Evolutionary conservation across 1,284 basidiomycete species (phyloP), one percentile per base, ranked within the genome.

Genomic region (Tausonia pullulans): DNA sequence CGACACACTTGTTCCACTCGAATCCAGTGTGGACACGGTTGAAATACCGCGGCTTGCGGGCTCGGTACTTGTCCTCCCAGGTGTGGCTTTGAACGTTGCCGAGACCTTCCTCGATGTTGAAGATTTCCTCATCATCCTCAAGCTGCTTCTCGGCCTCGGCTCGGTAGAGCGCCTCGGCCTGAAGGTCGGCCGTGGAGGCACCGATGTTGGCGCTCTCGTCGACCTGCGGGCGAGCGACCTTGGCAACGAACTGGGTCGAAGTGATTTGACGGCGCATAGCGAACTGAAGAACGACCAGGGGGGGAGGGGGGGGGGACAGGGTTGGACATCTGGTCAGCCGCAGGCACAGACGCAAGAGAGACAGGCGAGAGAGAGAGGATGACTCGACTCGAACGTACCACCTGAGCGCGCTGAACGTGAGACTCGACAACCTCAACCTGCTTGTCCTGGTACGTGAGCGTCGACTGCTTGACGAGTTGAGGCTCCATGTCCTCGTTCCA

Each of bases 1-100:
- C 39, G 10, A 67, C 65, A 46, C 46, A 76, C 80, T 96, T 95
- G 80, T 96, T 98, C 96, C 96, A 99, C 75, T 98, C 96, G 74
- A 95, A 99, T n/a, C 96, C 96, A n/a, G 96, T 98, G 73, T 98
- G 93, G 46, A 98, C 95, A 67, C 95, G 87, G 76, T 99, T 99
- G 79, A 98, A 98, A 81, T 97, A 98, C 69, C 95, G 82, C 50
- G 96, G 96, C 75, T 98, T 99, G 57, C 96, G 82, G n/a, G 96
- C 94, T 44, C 96, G 83, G 72, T 96, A 98, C 77, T 97, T 95
- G 81, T 98, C 96, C 78, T 95, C 91, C 95, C 95, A 98, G 71
- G 91, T 90, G 76, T 98, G 98, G 3, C 86, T 85, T 55, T 69
- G 67, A 0, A 84, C 86, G 70, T 87, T 83, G n/a, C 79, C 77